Base-by-base conservation (phyloP, 768 basidiomycete species). In the Kwoniella pini region DNA sequence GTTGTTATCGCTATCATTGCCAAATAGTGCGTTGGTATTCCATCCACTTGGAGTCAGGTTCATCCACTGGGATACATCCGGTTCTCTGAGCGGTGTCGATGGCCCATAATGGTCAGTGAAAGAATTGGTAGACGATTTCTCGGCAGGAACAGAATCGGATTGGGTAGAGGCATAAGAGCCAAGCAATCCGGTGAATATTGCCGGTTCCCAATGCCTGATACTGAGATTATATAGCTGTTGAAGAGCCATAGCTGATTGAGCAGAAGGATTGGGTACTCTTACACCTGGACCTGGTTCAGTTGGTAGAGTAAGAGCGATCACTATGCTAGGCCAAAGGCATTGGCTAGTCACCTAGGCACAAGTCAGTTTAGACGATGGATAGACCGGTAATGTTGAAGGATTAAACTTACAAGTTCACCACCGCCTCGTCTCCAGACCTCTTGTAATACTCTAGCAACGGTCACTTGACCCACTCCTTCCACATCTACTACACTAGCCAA, bases 201-300 rank as follows among this genome's bases (percentile, higher is more conserved):
- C 54, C 10, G 69, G 63, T 48, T 74, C 72, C 69, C 69, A 74
- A 11, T 64, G 64, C 12, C 72, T 69, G 12, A 74, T 51, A 17
- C 69, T 74, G 43, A 74, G 60, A 48, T 68, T 71, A 63, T 74
- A 74, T n/a, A 74, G 60, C 38, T 64, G 59, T 52, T 74, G 67
- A 10, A 74, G 56, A 27, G 69, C 49, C 36, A 67, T 49, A 24
- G 69, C 50, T 19, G 72, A 60, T 26, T 68, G 55, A 9, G 65
- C 62, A 9, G 69, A 70, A 13, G 71, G 71, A 13, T 62, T 64
- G 24, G 60, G 55, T 30, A 69, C 52, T 3, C 65, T 57, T 15
- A 54, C 60, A 12, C 46, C 54, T 9, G 58, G 60, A 19, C 40
- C 33, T 36, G 55, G 33, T 24, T 54, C 40, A 9, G 54, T 30